phyloP scores from a whole-genome alignment of 1,139 yeast genomes.

The Yamadazyma friedrichii region DNA sequence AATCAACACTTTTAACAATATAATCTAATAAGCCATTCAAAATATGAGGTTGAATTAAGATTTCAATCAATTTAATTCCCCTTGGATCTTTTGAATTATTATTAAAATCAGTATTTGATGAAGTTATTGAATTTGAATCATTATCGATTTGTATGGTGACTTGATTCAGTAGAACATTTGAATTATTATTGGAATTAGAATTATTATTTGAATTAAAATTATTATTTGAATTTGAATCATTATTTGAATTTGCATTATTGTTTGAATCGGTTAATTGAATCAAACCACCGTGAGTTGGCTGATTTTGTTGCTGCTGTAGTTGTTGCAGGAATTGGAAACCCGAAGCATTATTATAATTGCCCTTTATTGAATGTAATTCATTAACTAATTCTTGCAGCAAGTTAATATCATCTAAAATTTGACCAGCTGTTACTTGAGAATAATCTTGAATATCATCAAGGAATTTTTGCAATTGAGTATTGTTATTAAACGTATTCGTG shows the following conservation, averaged over 20 bases:
- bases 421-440: conserved; percentile 32
- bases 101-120: conserved; percentile 33
- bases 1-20: conserved; percentile 37
- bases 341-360: conserved; percentile 27
- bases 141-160: conserved; percentile 10
- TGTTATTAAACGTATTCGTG: conserved; percentile 38
- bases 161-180: conserved; percentile 1
- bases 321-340: conserved; percentile 38
- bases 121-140: conserved; percentile 38
- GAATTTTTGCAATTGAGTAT: conserved; percentile 42
- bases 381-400: conserved; percentile 40
- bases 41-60: conserved; percentile 47
- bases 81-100: conserved; percentile 34
- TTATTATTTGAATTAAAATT: background rate
- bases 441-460: conserved; percentile 40
- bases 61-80: conserved; percentile 41
- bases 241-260: background rate
- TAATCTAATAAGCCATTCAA: conserved; percentile 40
- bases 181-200: background rate
- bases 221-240: background rate
- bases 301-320: conserved; percentile 14
- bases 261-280: background rate
- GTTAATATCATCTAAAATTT: conserved; percentile 32
- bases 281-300: background rate
- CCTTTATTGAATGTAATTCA: conserved; percentile 42